Base-by-base conservation (phyloP, 257 asterid genomes). In the Lithospermum erythrorhizon region DNA sequence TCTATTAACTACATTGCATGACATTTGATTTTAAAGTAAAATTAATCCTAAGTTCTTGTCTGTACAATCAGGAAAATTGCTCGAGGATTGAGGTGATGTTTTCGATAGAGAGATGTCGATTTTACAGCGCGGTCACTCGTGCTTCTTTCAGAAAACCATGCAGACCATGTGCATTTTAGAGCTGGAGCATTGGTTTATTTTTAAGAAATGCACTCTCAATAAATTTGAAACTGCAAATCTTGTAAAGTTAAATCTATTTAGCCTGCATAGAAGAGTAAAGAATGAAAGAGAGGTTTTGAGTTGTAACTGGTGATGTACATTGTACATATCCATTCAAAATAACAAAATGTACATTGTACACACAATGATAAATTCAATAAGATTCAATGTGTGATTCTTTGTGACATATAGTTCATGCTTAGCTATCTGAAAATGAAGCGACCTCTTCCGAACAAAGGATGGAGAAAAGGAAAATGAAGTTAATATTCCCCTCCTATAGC, bases 131-230 rank as follows among this genome's bases (percentile, higher is more conserved):
- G 17, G 49, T 41, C 16, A 41, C 18, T 0, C 16, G 49, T 5
- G 49, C 49, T 41, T 11, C 49, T 41, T 41, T 41, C 15, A 11
- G 49, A 41, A 11, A 41, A 41, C 49, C 30, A 15, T 55, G 59
- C 59, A 23, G 59, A 20, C 59, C 59, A 17, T 1, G 30, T 23
- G 59, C 59, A 55, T 55, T 21, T 55, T 55, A 55, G 59, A 55
- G 59, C 23, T 55, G 59, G 59, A 55, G 59, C 59, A 23, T 55
- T 22, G 59, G 30, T 55, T 55, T 55, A 20, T 4, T 15, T 55
- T 55, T 55, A 20, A 55, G 23, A 55, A 20, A 55, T 55, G 30
- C 23, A 55, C 18, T 22, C 8, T 55, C 32, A 20, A 20, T 55
- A 1, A 5, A 41, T 9, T 20, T 17, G 6, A 22, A 55, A 55